Conservation (phyloP, 176 grass and related monocot genomes). For the Oryza glaberrima region DNA sequence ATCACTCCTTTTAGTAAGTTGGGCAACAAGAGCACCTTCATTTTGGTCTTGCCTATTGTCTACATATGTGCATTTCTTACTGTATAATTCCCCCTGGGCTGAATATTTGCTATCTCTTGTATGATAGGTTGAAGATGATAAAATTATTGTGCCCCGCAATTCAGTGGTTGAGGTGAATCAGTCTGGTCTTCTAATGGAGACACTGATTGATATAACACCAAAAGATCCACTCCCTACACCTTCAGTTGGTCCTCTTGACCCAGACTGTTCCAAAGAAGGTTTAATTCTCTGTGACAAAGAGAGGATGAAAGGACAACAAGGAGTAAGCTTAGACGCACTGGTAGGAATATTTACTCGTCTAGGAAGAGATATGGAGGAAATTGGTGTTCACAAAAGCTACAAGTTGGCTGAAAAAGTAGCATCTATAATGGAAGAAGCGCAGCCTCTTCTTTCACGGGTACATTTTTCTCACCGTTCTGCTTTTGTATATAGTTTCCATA, state of each 20-base stretch:
- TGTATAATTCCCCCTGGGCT: neutral
- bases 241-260: slow-evolving; percentile 73
- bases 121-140: slow-evolving; percentile 87
- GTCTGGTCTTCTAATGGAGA: slow-evolving; percentile 99
- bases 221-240: slow-evolving; percentile 80
- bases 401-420: slow-evolving; percentile 91
- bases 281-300: slow-evolving; percentile 91
- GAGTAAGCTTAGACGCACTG: slow-evolving; percentile 91
- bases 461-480: neutral
- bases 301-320: slow-evolving; percentile 86
- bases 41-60: neutral
- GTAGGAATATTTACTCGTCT: slow-evolving; percentile 91
- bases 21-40: neutral
- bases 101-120: slow-evolving; percentile 15
- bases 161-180: slow-evolving; percentile 93
- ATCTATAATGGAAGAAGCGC: slow-evolving; percentile 88
- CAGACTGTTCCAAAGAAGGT: slow-evolving; percentile 74
- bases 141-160: slow-evolving; percentile 88
- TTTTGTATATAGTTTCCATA: neutral
- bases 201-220: slow-evolving; percentile 89
- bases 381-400: slow-evolving; percentile 76
- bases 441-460: slow-evolving; percentile 90
- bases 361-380: slow-evolving; percentile 92
- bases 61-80: neutral
- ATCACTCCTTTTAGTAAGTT: neutral